These are phyloP conservation scores for Madurella fahalii DNA, from an alignment of 2,329 filamentous ascomycete species.

Conservation along the genomic window DNA sequence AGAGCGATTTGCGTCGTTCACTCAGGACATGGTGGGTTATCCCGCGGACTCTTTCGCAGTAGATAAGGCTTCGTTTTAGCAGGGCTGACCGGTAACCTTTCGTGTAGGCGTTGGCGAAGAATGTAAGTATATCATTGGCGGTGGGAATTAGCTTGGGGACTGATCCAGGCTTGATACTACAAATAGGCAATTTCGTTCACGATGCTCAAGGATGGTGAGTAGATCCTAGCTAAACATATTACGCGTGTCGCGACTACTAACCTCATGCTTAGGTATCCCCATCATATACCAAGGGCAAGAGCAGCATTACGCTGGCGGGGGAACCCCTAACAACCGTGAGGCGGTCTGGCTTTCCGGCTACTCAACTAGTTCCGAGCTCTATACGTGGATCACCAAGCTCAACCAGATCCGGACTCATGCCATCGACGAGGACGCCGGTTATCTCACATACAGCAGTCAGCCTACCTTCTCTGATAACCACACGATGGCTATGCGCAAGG, in stretches of 20 bases:
- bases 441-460: slow-evolving; percentile 37
- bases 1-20: slow-evolving; percentile 42
- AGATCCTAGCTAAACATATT: no score
- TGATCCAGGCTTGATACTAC: no score
- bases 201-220: slow-evolving; percentile 45
- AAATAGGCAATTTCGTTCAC: slow-evolving; percentile 45
- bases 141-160: no score
- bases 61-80: background rate
- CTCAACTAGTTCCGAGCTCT: slow-evolving; percentile 39
- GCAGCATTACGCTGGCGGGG: slow-evolving; percentile 45
- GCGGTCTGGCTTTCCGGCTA: slow-evolving; percentile 47
- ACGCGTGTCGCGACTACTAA: no score
- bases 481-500: slow-evolving; percentile 46
- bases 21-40: slow-evolving; percentile 36
- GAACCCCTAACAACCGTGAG: slow-evolving; percentile 45
- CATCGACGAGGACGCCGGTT: slow-evolving; percentile 35
- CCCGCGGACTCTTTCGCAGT: background rate
- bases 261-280: slow-evolving; percentile 40
- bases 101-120: slow-evolving; percentile 42
- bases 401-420: slow-evolving; percentile 49
- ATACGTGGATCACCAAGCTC: slow-evolving; percentile 41
- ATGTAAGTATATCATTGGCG: slow-evolving; percentile 27
- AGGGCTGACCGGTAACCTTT: background rate
- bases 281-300: slow-evolving; percentile 58
- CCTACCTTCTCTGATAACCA: slow-evolving; percentile 37